Conservation (phyloP, 768 basidiomycete species). For the Flagelloscypha sp. region DNA sequence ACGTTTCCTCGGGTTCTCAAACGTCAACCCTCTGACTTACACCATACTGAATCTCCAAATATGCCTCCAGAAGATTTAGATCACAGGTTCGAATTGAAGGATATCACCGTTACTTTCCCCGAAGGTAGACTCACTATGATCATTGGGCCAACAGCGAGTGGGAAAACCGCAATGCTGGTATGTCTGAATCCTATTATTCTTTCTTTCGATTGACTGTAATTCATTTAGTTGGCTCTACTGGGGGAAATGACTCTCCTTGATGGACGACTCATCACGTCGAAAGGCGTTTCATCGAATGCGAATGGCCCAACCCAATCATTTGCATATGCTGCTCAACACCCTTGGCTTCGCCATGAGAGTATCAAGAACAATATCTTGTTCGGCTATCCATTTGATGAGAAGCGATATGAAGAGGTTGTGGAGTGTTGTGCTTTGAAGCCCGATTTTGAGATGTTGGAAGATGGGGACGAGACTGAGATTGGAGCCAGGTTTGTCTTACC, state of each 20-base stretch:
- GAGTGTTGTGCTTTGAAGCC: conserved; percentile 76
- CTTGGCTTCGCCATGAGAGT: conserved; percentile 63
- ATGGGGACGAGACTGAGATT: conserved; percentile 82
- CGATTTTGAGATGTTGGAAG: conserved; percentile 78
- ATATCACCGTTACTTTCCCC: conserved; percentile 66
- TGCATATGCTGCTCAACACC: conserved; percentile 67
- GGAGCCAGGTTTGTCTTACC: conserved; percentile 45
- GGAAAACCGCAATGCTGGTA: conserved; percentile 74
- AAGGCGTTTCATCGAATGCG: too few relatives aligned
- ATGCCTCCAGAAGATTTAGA: conserved; percentile 28
- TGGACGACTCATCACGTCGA: conserved; percentile 56
- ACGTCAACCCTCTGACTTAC: conserved; percentile 15
- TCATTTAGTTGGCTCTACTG: conserved; percentile 52
- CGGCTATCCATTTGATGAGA: conserved; percentile 57
- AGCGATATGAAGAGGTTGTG: conserved; percentile 68
- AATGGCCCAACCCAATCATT: conserved; percentile 45
- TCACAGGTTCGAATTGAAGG: conserved; percentile 55
- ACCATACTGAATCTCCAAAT: conserved; percentile 16
- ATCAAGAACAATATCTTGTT: conserved; percentile 81
- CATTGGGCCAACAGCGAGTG: conserved; percentile 73
- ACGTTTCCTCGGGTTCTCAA: too few relatives aligned
- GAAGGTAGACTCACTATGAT: conserved; percentile 62
- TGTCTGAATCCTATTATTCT: conserved; percentile 13
- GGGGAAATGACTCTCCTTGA: conserved; percentile 61
- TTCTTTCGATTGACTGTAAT: background rate